Base-by-base conservation (phyloP, 2,329 filamentous ascomycete species). In the Colletotrichum sp. region DNA sequence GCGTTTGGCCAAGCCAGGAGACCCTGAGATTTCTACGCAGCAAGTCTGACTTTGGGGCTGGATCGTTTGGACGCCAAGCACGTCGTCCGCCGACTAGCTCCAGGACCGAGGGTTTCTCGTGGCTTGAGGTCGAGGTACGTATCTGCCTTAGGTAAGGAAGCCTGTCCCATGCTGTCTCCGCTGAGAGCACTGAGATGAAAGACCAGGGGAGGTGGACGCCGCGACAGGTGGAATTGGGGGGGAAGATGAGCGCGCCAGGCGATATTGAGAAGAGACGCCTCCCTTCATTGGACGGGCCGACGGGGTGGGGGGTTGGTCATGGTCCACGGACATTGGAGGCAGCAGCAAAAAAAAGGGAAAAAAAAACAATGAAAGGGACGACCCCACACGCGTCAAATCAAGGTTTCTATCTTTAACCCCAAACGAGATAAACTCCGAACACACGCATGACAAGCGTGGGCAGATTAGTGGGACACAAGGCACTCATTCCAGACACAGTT, bases 391-490 rank as follows among this genome's bases (percentile, higher is more conserved):
- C n/a, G 69, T 75, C 73, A 58, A 71, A 72, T 75, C 71, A 74
- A 73, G 69, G 73, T 74, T 74, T 76, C 64, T 65, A 70, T 68
- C 73, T 69, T 74, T 76, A 73, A 73, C 63, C 73, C 73, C 70
- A 73, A 75, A 69, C 21, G 32, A 73, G 71, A 76, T 69, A 69
- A 76, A 76, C 70, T 74, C 73, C 73, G 73, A 76, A 76, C 70
- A 74, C 70, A 70, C 59, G 71, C 73, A 76, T 68, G 63, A 63
- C 70, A 59, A 73, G 69, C 38, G 64, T 34, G 28, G 13, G 7
- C 26, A 14, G n/a, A 55, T 62, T 48, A 65, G 48, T 58, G 73
- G 62, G 38, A 3, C 61, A 7, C 63, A 38, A 61, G 68, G 38
- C 61, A n/a, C 28, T 52, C 59, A 43, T 56, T 67, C n/a, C 63